These are phyloP conservation scores for Metschnikowia gruessii DNA, from an alignment of 805 yeast species.

Conservation along the genomic window DNA sequence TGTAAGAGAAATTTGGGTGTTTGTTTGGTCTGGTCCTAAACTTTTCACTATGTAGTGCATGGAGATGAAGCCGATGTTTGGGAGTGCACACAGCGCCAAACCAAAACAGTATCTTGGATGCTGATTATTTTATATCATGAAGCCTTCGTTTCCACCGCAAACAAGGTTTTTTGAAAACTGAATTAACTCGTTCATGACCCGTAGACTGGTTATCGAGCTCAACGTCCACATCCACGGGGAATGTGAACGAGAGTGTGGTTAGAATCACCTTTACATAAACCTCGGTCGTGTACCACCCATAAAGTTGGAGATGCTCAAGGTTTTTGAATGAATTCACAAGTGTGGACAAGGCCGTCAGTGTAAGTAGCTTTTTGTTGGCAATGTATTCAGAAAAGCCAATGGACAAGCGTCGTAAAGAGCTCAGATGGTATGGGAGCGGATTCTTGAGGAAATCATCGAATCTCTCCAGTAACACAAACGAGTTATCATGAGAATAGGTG, in stretches of 20 bases:
- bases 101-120: neutral
- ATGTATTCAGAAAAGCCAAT: conserved; percentile 18
- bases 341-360: conserved; percentile 15
- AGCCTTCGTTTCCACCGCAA: conserved; percentile 4
- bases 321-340: conserved; percentile 17
- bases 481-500: conserved; percentile 26
- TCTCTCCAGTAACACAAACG: conserved; percentile 39
- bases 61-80: conserved; percentile 2
- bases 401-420: conserved; percentile 13
- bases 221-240: conserved; percentile 8
- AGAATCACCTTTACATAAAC: conserved; percentile 14
- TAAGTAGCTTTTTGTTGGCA: conserved; percentile 14
- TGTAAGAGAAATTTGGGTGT: too few relatives aligned
- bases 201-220: conserved; percentile 1
- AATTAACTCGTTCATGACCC: too few relatives aligned
- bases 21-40: too few relatives aligned
- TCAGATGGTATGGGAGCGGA: conserved; percentile 21
- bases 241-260: neutral
- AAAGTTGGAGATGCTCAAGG: conserved; percentile 17
- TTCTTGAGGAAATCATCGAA: conserved; percentile 29
- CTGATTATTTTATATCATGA: neutral
- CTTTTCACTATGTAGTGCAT: neutral
- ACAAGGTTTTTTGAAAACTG: neutral
- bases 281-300: conserved; percentile 25
- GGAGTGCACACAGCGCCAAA: conserved; percentile 5